phyloP scores from a whole-genome alignment of 371 early-diverging fungal species.

The Mortierella sp. region DNA sequence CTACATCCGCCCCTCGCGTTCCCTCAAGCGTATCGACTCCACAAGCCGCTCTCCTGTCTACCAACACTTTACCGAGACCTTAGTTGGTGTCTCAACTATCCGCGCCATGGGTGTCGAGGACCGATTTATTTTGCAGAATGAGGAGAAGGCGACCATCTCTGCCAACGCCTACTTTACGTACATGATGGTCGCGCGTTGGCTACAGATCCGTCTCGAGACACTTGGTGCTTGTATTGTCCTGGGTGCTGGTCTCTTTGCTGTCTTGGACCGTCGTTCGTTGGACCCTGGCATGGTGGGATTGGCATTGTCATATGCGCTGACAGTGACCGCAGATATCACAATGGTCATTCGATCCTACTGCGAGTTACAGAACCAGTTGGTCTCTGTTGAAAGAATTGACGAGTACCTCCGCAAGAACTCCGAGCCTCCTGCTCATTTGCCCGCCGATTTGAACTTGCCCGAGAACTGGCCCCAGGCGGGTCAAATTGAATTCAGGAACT shows the following conservation, averaged over 20 bases:
- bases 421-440: conserved; percentile 61
- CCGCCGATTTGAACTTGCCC: conserved; percentile 26
- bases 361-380: conserved; percentile 60
- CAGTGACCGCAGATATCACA: conserved; percentile 77
- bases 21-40: conserved; percentile 68
- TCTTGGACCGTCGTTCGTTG: conserved; percentile 38
- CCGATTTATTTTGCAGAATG: conserved; percentile 43
- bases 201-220: conserved; percentile 39
- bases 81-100: conserved; percentile 63
- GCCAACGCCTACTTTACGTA: conserved; percentile 45
- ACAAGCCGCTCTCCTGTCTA: conserved; percentile 63
- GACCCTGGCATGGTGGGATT: conserved; percentile 78
- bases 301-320: conserved; percentile 85
- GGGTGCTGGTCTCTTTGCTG: conserved; percentile 63
- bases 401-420: conserved; percentile 70
- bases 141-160: conserved; percentile 54
- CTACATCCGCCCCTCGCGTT: conserved; percentile 78
- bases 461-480: conserved; percentile 76
- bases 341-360: conserved; percentile 61
- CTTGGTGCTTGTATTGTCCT: conserved; percentile 38
- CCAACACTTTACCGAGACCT: conserved; percentile 60
- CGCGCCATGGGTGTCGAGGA: conserved; percentile 31
- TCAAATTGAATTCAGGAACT: conserved; percentile 75
- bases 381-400: conserved; percentile 69
- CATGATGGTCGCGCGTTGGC: conserved; percentile 29